Evolutionary conservation across 148 eudicot species (phyloP).

Genomic region (Silene conica): DNA sequence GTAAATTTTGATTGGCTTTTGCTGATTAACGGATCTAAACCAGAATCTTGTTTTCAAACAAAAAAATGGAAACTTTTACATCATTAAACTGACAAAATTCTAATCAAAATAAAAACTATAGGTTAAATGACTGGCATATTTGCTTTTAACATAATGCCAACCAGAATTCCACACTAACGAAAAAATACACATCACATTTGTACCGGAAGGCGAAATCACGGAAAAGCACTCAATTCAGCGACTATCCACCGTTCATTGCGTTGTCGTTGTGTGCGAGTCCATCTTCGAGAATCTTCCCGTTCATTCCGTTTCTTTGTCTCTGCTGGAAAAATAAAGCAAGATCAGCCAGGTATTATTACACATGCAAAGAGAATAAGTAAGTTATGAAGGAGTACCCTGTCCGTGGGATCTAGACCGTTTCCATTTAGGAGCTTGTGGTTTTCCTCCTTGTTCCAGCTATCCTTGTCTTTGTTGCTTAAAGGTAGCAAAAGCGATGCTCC

Average conservation of each 20-base stretch:
- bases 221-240: background rate
- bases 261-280: constrained; percentile 50
- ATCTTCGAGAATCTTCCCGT: constrained; percentile 69
- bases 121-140: background rate
- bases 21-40: background rate
- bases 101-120: background rate
- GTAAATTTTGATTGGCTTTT: background rate
- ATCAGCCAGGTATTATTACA: background rate
- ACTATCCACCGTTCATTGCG: constrained; percentile 60
- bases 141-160: background rate
- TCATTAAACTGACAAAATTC: background rate
- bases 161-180: background rate
- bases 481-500: constrained; percentile 57
- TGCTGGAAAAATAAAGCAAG: constrained; percentile 24
- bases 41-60: background rate
- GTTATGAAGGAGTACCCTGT: constrained; percentile 49
- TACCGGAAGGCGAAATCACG: background rate
- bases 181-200: background rate
- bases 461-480: constrained; percentile 57
- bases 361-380: background rate
- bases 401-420: constrained; percentile 61
- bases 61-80: background rate
- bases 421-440: constrained; percentile 74
- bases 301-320: constrained; percentile 76
- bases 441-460: constrained; percentile 71